Evolutionary conservation across 345 rosid species (phyloP).

Genomic region (Limnanthes douglasii): DNA sequence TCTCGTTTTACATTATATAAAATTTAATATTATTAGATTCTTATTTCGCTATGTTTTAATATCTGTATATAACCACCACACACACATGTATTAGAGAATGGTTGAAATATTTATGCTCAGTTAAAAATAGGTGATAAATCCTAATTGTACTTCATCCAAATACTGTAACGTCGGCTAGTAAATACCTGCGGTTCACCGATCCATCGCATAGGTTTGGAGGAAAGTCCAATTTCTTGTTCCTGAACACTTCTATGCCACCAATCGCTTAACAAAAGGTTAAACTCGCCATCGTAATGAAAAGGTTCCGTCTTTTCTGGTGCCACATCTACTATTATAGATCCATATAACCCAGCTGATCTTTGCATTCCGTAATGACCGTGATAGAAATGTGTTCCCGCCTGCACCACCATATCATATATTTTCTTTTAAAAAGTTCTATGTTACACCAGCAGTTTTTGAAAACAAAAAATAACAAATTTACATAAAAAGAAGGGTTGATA

Average conservation of each 20-base stretch:
- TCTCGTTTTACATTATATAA: too few relatives aligned
- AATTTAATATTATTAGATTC: too few relatives aligned
- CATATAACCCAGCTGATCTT: conserved; percentile 69
- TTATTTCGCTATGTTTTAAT: too few relatives aligned
- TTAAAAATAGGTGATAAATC: conserved; percentile 6
- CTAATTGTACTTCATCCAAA: too few relatives aligned
- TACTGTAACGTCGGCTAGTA: too few relatives aligned
- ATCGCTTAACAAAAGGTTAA: conserved; percentile 48
- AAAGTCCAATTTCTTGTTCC: conserved; percentile 66
- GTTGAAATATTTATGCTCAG: background rate
- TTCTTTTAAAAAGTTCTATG: too few relatives aligned
- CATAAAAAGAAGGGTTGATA: background rate
- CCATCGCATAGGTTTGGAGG: conserved; percentile 58
- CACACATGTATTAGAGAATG: too few relatives aligned
- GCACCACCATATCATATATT: conserved; percentile 6
- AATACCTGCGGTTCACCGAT: conserved; percentile 87
- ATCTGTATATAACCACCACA: too few relatives aligned
- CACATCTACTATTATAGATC: conserved; percentile 41
- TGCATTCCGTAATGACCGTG: conserved; percentile 90
- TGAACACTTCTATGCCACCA: conserved; percentile 64
- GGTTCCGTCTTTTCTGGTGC: conserved; percentile 40
- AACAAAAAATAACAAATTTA: too few relatives aligned
- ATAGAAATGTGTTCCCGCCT: conserved; percentile 79
- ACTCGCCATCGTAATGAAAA: conserved; percentile 55
- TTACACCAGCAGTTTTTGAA: background rate